Percentiles rank a stretch among this genome's conserved stretches.
phyloP scores from a whole-genome alignment of 805 yeast genomes.

The Metschnikowia noctiluminum region DNA sequence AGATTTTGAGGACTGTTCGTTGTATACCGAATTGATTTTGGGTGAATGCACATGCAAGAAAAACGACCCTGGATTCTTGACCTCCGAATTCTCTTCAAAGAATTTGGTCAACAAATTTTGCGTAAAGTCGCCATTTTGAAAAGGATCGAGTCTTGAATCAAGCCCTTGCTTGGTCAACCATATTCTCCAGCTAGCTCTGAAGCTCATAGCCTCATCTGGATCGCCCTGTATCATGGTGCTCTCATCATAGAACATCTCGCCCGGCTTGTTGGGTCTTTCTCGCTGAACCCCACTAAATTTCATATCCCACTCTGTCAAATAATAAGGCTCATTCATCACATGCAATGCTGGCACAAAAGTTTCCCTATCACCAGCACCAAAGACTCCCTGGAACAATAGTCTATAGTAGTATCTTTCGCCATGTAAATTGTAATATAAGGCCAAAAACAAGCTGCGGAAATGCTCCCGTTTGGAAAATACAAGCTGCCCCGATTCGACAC shows the following conservation, averaged over 20 bases:
- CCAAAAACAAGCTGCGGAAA: constrained; percentile 26
- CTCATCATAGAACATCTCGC: constrained; percentile 20
- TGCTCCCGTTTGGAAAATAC: constrained; percentile 34
- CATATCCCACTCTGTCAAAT: constrained; percentile 17
- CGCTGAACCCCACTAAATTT: constrained; percentile 16
- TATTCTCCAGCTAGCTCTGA: constrained; percentile 23
- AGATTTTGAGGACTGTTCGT: constrained; percentile 13
- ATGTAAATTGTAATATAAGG: constrained; percentile 34
- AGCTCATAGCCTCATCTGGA: constrained; percentile 22
- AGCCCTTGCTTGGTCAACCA: constrained; percentile 22
- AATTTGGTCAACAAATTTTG: constrained; percentile 22
- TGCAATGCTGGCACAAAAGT: constrained; percentile 38
- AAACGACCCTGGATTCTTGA: constrained; percentile 21
- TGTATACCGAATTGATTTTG: constrained; percentile 28
- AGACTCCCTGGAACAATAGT: constrained; percentile 34
- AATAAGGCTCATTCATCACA: constrained; percentile 33
- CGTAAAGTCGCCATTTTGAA: constrained; percentile 28
- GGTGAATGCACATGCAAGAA: constrained; percentile 35
- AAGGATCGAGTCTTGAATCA: constrained; percentile 32
- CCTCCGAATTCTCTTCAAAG: constrained; percentile 4
- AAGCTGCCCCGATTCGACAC: constrained; percentile 38
- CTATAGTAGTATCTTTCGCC: constrained; percentile 28
- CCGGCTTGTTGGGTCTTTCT: constrained; percentile 4
- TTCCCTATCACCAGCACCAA: constrained; percentile 36
- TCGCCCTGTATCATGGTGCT: constrained; percentile 33